A percentile compares a stretch with the other conserved stretches of the same genome.
Conservation (phyloP, 2,329 filamentous ascomycete species). For the Cladosporium phlei region DNA sequence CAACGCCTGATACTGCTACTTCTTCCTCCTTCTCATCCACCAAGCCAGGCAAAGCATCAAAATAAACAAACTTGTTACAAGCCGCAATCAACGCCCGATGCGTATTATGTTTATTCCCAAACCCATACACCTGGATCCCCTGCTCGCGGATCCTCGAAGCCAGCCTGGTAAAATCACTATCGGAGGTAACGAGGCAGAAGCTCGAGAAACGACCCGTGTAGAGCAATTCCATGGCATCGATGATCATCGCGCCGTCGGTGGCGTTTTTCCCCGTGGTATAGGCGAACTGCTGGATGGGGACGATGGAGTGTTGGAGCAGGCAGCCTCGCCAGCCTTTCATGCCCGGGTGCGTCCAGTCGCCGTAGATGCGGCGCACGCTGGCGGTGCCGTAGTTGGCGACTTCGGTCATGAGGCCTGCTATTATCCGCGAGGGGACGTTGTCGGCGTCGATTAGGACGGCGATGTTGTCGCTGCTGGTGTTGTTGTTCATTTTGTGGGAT, state of each 20-base stretch:
- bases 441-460: slow-evolving; percentile 27
- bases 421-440: slow-evolving; percentile 25
- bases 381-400: slow-evolving; percentile 32
- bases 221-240: slow-evolving; percentile 34
- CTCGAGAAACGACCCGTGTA: slow-evolving; percentile 32
- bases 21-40: slow-evolving; percentile 15
- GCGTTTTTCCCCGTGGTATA: slow-evolving; percentile 32
- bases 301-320: slow-evolving; percentile 24
- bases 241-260: slow-evolving; percentile 34
- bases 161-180: slow-evolving; percentile 35
- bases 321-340: slow-evolving; percentile 25
- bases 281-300: slow-evolving; percentile 29
- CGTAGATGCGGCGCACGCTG: slow-evolving; percentile 30
- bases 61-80: slow-evolving; percentile 29
- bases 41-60: slow-evolving; percentile 23
- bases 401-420: slow-evolving; percentile 28
- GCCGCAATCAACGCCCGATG: slow-evolving; percentile 26
- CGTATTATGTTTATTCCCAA: slow-evolving; percentile 30
- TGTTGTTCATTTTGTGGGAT: too few relatives aligned
- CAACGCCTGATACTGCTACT: too few relatives aligned
- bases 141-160: slow-evolving; percentile 34
- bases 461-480: slow-evolving; percentile 8
- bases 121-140: slow-evolving; percentile 32
- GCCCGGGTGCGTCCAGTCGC: slow-evolving; percentile 27
- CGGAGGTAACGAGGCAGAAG: slow-evolving; percentile 34